phyloP scores from a whole-genome alignment of 1,284 basidiomycete species.

The Cystobasidium pallidum region DNA sequence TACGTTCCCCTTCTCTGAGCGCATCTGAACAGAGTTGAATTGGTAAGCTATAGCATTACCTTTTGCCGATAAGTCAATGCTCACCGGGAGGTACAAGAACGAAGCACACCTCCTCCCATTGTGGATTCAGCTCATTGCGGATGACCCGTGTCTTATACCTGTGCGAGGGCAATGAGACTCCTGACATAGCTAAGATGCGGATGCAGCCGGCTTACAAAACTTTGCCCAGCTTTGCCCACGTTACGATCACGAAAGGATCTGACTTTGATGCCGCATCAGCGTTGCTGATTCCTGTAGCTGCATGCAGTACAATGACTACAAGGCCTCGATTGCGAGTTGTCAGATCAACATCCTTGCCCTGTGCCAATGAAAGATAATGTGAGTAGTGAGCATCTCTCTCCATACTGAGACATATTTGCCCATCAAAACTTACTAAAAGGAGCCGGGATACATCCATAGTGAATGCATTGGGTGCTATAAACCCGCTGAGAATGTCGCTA shows the following conservation, averaged over 20 bases:
- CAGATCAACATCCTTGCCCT: slow-evolving; percentile 35
- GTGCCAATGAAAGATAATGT: background rate
- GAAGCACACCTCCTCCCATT: slow-evolving; percentile 41
- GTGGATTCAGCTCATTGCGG: slow-evolving; percentile 39
- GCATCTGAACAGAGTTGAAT: slow-evolving; percentile 10
- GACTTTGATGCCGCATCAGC: slow-evolving; percentile 31
- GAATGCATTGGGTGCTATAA: slow-evolving; percentile 40
- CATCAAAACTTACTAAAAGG: slow-evolving; percentile 10
- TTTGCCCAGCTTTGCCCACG: slow-evolving; percentile 40
- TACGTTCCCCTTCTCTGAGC: slow-evolving; percentile 28
- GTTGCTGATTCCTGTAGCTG: slow-evolving; percentile 25
- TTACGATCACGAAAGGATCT: slow-evolving; percentile 30
- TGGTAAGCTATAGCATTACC: background rate
- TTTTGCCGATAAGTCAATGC: background rate
- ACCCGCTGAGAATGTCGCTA: slow-evolving; percentile 15
- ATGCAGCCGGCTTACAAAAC: slow-evolving; percentile 2
- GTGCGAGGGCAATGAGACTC: no score
- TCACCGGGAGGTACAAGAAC: slow-evolving; percentile 33
- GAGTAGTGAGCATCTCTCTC: background rate
- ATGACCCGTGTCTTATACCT: slow-evolving; percentile 37
- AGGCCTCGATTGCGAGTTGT: slow-evolving; percentile 27
- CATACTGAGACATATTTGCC: background rate
- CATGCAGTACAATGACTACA: slow-evolving; percentile 23
- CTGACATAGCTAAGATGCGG: background rate
- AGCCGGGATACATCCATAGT: slow-evolving; percentile 31